Evolutionary conservation across 371 early-diverging fungal genomes (phyloP), one percentile per base, ranked within the genome.

Genomic region (Funneliformis caledonium): DNA sequence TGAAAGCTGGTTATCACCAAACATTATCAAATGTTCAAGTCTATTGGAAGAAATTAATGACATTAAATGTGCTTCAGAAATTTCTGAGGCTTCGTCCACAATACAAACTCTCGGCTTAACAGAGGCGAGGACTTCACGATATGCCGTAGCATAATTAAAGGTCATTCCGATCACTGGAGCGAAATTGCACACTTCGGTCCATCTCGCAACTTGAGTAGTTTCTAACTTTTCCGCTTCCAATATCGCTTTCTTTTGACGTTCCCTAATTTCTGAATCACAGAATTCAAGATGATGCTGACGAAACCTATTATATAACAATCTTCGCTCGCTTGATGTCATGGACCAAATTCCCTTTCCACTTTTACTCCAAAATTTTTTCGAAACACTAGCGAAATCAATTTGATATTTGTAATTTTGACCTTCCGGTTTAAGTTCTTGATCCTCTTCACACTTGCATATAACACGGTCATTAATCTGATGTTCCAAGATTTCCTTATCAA

Each of bases 1-100:
- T 7, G 67, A 67, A 14, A 26, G 16, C 2, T 67, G 14, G 47
- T 4, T 59, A 31, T 77, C 78, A 22, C 78, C 65, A 19, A 77
- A 37, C n/a, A 77, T n/a, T 19, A 77, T 19, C 7, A 77, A 31
- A 16, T 77, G 78, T 43, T 77, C 65, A 9, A 77, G 50, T 5
- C 45, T 6, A 22, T 52, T 22, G 3, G 47, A 50, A 8, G 67
- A 45, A 6, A 77, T 12, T 2, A 37, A 65, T n/a, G 47, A 60
- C 62, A 65, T 65, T 47, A 77, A 65, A 12, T 26, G 31, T 12
- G 67, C 45, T 50, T 77, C 78, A 4, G 62, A 31, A 65, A 77
- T 77, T n/a, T 77, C 78, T 4, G 65, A 77, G 22, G 78, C 78
- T 65, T 77, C 78, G 16, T 77, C 60, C n/a, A 77, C 67, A 16